Evolutionary conservation across 2,329 filamentous ascomycete genomes (phyloP), one percentile per base, ranked within the genome.

Genomic region (Massarina eburnea): DNA sequence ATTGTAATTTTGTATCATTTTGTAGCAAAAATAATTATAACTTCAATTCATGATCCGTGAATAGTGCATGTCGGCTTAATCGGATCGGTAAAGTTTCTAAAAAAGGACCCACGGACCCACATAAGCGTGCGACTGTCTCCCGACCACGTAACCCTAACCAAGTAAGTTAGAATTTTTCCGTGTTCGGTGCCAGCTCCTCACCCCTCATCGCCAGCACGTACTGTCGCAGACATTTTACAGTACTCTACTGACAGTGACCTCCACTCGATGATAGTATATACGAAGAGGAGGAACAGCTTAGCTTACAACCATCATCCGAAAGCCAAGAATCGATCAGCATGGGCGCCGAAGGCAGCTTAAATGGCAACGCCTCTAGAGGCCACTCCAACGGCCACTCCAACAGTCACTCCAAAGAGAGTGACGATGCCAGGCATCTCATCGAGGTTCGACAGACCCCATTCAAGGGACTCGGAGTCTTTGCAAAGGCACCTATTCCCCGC

Each of bases 381-480:
- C 2, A 30, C 27, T 8, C 27, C 12, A 37, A 19, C 19, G 12
- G 12, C 22, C 20, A 15, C n/a, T 2, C 20, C 20, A n/a, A n/a
- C n/a, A n/a, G n/a, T n/a, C n/a, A n/a, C n/a, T n/a, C n/a, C n/a
- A n/a, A n/a, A n/a, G n/a, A n/a, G n/a, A n/a, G n/a, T n/a, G n/a
- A 24, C 8, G 50, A 53, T 14, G 29, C 48, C 3, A 35, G 43
- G 21, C 43, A 52, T 18, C 47, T 51, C 34, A 47, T 49, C 18
- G 54, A 58, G 12, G 49, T 67, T 32, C 45, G 30, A 8, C 37
- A 47, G 4, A 49, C 62, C 1, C 50, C 59, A 0, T 51, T 52
- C 20, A 68, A 64, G 46, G 70, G 69, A 9, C 51, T 71, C 9
- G 70, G 70, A 24, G 49, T 68, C 7, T 66, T 72, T 40, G 68